Base-by-base conservation (phyloP, 257 asterid genomes). In the Thymus mandschuricus region DNA sequence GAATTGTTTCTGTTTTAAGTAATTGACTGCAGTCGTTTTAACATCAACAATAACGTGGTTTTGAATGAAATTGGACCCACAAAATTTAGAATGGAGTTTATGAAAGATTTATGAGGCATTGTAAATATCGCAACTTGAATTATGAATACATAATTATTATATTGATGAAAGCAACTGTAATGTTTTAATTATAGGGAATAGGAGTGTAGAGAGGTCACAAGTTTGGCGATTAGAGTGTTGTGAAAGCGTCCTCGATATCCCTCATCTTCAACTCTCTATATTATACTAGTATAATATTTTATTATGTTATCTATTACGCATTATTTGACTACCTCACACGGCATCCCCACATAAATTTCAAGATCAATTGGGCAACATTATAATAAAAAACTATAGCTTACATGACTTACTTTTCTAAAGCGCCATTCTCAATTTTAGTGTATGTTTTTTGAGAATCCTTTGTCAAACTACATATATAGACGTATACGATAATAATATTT, bases 21-120 rank as follows among this genome's bases (percentile, higher is more conserved):
- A 1, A 1, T 38, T 4, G 3, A 4, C 41, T 38, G 41, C 41
- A 38, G 7, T 38, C 41, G 6, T 5, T 38, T 34, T 1, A 34
- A 2, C 38, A 34, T 34, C 38, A 34, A 34, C 38, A 2, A 3
- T 34, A 3, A 3, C 4, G 38, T 34, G 38, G 38, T 34, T 34
- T 34, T 38, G 41, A 38, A 38, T 38, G 41, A 4, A 21, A 48
- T 10, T 5, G 62, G 64, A 41, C 71, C 56, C 64, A 52, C 35
- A 44, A 73, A 9, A 54, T 50, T 41, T 30, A 3, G 60, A 40
- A 64, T 65, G 45, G 45, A 56, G 56, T 56, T 43, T 41, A 63
- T 7, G 63, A 30, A 21, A 57, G 59, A 6, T 52, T 9, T 10
- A 40, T 41, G 29, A 60, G 2, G 10, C 40, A 38, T 21, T 33